Conservation (phyloP, 164 flowering plant genomes). For the Nelumbo lutea region DNA sequence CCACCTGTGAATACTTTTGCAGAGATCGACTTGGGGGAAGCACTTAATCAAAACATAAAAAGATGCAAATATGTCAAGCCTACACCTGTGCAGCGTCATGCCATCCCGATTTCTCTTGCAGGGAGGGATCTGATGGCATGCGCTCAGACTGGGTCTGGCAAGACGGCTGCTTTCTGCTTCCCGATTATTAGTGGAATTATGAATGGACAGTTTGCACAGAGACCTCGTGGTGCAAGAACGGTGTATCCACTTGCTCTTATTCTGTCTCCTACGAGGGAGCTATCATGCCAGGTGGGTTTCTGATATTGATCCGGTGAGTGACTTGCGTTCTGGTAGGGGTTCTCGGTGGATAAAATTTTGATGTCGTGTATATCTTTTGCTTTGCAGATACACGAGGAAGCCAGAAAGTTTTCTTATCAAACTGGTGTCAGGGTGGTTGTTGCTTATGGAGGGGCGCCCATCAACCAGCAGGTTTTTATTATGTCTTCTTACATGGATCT, state of each 20-base stretch:
- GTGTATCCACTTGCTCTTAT: conserved; percentile 73
- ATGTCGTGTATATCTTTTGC: conserved; percentile 5
- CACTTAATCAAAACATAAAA: conserved; percentile 50
- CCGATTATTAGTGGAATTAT: conserved; percentile 77
- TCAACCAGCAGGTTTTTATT: conserved; percentile 46
- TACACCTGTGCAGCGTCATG: conserved; percentile 75
- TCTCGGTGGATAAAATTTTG: background rate
- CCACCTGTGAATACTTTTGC: conserved; percentile 69
- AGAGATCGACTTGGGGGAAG: conserved; percentile 68
- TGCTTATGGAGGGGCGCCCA: conserved; percentile 71
- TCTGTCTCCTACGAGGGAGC: conserved; percentile 78
- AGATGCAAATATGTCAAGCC: conserved; percentile 81
- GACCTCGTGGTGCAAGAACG: conserved; percentile 51
- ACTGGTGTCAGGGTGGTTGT: conserved; percentile 61
- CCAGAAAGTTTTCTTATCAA: conserved; percentile 56
- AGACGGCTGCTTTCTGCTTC: conserved; percentile 86
- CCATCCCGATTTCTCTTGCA: conserved; percentile 63
- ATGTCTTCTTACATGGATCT: background rate
- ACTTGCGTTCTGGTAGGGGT: background rate
- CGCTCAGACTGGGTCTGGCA: conserved; percentile 84
- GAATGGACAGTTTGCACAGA: conserved; percentile 43
- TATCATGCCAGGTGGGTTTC: conserved; percentile 55
- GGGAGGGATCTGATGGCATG: conserved; percentile 84
- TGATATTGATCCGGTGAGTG: background rate
- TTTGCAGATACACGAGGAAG: conserved; percentile 56